Evolutionary conservation across 768 basidiomycete species (phyloP), one percentile per base, ranked within the genome.

Genomic region (Hygrophoropsis aurantiaca): DNA sequence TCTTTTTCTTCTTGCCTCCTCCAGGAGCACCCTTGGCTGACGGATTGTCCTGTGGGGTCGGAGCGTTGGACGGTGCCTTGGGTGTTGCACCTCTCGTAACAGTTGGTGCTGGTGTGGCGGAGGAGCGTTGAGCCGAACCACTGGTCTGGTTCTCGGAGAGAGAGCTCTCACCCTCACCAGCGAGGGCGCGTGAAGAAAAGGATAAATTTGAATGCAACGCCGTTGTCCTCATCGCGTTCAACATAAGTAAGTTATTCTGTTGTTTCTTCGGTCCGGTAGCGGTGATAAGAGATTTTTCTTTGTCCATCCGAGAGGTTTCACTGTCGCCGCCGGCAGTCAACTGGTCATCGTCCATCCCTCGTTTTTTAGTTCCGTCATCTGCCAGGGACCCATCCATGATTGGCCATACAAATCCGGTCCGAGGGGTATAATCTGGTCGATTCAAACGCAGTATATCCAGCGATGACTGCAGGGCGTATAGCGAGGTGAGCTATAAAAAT

Each of bases 341-440:
- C 30, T 54, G 47, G 40, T 67, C 58, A 26, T 61, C 63, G 21
- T 65, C 68, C 3, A 59, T 53, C 61, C 54, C 54, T 40, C 54
- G 57, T 50, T 69, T 81, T 56, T 82, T 80, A 36, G 49, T 55
- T 19, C 66, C 52, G 27, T 74, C 69, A 15, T 72, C 69, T 8
- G 72, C 54, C 1, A 74, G 49, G 20, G 79, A 70, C 3, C 81
- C 62, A 53, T 85, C 85, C 44, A 77, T 71, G 53, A 93, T 84
- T 38, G 91, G 89, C 91, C 91, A 94, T 1, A 84, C 77, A 59
- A 90, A 90, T 5, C 88, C 89, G 21, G 84, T 84, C 37, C 87
- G 79, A 40, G 91, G 90, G 10, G 87, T 89, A 65, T 88, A 92
- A 49, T 85, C 83, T 11, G 92, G 92, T 51, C 86, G 75, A 58